Base-by-base conservation (phyloP, 208 protist species). In the Tritrichomonas foetus region DNA sequence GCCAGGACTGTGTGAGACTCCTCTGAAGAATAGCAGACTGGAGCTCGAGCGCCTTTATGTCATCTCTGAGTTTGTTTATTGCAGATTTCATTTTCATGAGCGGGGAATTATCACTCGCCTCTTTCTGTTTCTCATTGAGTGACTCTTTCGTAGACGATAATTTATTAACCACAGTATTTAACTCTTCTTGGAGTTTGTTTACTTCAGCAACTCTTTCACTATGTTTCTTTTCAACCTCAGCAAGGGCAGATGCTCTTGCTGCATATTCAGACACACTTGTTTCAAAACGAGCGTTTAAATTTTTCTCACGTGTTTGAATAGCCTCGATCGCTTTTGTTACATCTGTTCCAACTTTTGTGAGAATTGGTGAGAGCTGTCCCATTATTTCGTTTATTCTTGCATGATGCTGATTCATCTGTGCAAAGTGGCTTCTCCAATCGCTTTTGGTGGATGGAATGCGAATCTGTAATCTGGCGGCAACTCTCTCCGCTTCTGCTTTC, bases 261-360 rank as follows among this genome's bases (percentile, higher is more conserved):
- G 74, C 74, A 25, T 82, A 82, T 50, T 82, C 74, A 82, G 41
- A 25, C 22, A 82, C 74, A 50, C 74, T 82, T 50, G 74, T 82
- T 36, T 82, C n/a, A 41, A 82, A 82, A 47, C 74, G 33, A n/a
- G 47, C 27, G 74, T 82, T 82, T n/a, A 82, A 41, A 20, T n/a
- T 82, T 36, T 82, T 82, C 50, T 82, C 74, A 82, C 74, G 74
- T 1, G n/a, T 82, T 82, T 82, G 41, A 41, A 82, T 82, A 50
- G 74, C 74, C 30, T 82, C 41, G 30, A 82, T 50, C 30, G 74
- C 74, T 44, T 82, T 49, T 82, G 74, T 82, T n/a, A 82, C 74
- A 82, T 82, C 41, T 47, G 74, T 41, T 1, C 74, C 74, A 82
- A 82, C 74, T 36, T 82, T 82, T 50, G 41, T 82, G 8, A 82